Percentiles rank a stretch among this genome's conserved stretches.
phyloP scores from a whole-genome alignment of 2,329 filamentous ascomycete genomes.

The Bretziella fagacearum region DNA sequence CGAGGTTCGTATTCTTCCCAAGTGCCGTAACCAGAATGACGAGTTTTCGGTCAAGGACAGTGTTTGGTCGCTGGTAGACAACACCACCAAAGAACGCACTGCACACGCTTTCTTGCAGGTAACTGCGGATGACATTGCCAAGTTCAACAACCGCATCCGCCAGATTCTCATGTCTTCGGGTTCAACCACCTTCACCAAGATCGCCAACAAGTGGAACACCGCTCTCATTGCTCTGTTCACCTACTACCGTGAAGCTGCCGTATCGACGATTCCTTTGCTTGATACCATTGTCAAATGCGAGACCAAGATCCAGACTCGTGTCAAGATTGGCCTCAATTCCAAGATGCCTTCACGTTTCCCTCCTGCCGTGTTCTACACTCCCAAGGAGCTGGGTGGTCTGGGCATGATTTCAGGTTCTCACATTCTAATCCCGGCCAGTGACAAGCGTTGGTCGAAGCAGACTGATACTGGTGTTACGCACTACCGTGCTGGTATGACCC shows the following conservation, averaged over 20 bases:
- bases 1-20: slow-evolving; percentile 88
- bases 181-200: slow-evolving; percentile 98
- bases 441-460: slow-evolving; percentile 97
- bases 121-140: slow-evolving; percentile 92
- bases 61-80: slow-evolving; percentile 94
- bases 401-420: slow-evolving; percentile 99
- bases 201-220: slow-evolving; percentile 99
- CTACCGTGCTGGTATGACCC: slow-evolving; percentile 93
- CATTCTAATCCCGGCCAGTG: slow-evolving; percentile 89
- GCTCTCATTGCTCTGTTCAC: slow-evolving; percentile 93
- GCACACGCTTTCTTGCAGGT: slow-evolving; percentile 96
- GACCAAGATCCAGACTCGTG: slow-evolving; percentile 96
- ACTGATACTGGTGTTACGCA: slow-evolving; percentile 95
- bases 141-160: slow-evolving; percentile 97
- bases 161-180: slow-evolving; percentile 99
- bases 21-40: slow-evolving; percentile 85
- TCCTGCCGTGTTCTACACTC: slow-evolving; percentile 95
- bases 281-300: slow-evolving; percentile 99
- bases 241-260: slow-evolving; percentile 93
- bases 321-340: slow-evolving; percentile 96
- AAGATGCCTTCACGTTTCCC: slow-evolving; percentile 99
- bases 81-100: slow-evolving; percentile 89
- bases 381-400: slow-evolving; percentile 88
- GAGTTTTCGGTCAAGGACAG: slow-evolving; percentile 97
- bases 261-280: slow-evolving; percentile 81